These are phyloP conservation scores for Citeromyces siamensis DNA, from an alignment of 1,139 yeast species.

Conservation along the genomic window DNA sequence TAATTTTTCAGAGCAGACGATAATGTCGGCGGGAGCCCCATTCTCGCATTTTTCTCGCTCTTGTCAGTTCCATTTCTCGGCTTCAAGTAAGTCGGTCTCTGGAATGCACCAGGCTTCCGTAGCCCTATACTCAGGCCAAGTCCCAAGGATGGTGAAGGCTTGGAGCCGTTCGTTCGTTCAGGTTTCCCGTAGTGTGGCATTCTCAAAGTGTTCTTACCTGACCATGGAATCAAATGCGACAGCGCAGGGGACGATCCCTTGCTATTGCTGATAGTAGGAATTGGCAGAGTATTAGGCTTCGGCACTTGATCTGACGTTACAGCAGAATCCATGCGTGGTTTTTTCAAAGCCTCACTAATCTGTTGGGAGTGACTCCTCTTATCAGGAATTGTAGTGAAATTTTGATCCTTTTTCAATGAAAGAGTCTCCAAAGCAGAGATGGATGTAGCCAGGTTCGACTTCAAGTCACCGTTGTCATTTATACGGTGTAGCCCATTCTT, in stretches of 20 bases:
- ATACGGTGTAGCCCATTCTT: neutral
- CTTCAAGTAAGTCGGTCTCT: conserved; percentile 16
- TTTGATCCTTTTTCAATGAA: conserved; percentile 5
- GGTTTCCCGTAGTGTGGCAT: conserved; percentile 32
- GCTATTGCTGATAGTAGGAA: neutral
- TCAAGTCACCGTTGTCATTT: neutral
- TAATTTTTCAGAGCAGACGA: neutral
- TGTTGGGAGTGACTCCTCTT: conserved; percentile 4
- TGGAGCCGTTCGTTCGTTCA: conserved; percentile 17
- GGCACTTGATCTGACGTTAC: neutral
- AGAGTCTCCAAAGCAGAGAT: conserved; percentile 7
- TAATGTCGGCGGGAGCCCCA: conserved; percentile 1
- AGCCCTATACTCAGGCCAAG: conserved; percentile 18
- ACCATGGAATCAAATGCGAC: conserved; percentile 8
- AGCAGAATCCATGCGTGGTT: conserved; percentile 9
- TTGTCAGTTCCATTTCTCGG: neutral
- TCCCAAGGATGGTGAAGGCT: conserved; percentile 8
- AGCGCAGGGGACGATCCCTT: conserved; percentile 3
- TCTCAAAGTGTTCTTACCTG: conserved; percentile 14
- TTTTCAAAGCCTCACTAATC: neutral
- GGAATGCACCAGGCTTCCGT: conserved; percentile 41
- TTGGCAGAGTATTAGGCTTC: neutral
- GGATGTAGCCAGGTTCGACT: conserved; percentile 4
- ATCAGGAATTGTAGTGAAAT: conserved; percentile 10
- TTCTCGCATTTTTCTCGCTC: neutral